A percentile compares a stretch with the other conserved stretches of the same genome.
Conservation (phyloP, 2,329 filamentous ascomycete genomes). For the Chaetomiaceae sp. region DNA sequence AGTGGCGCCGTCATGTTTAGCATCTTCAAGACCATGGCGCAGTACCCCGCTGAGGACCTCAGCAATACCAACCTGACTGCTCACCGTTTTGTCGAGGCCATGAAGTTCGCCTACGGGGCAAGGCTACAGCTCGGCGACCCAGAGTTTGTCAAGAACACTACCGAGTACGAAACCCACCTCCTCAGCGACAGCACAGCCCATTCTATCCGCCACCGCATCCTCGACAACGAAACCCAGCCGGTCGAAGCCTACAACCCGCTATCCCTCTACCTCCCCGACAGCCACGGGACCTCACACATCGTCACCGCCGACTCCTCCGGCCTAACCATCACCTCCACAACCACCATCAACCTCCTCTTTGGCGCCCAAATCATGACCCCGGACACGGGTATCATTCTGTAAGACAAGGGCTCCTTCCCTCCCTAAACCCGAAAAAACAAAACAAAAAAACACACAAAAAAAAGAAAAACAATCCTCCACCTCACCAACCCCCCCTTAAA, state of each 20-base stretch:
- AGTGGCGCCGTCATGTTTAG: conserved; percentile 72
- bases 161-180: conserved; percentile 62
- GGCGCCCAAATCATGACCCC: conserved; percentile 76
- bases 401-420: not conserved
- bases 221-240: conserved; percentile 66
- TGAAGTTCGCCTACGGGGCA: conserved; percentile 81
- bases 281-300: conserved; percentile 70
- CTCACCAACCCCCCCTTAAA: not conserved
- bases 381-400: conserved; percentile 73
- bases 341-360: conserved; percentile 84
- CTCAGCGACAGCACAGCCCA: conserved; percentile 57
- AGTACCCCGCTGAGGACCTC: conserved; percentile 58
- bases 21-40: conserved; percentile 77
- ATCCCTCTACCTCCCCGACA: conserved; percentile 61
- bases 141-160: conserved; percentile 60
- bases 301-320: conserved; percentile 68
- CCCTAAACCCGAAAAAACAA: too few species aligned
- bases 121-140: conserved; percentile 82
- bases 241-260: conserved; percentile 69
- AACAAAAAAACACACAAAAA: not conserved
- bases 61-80: conserved; percentile 61
- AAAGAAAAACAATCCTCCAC: too few species aligned
- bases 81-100: conserved; percentile 81
- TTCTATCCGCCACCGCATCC: conserved; percentile 62
- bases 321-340: conserved; percentile 75